Evolutionary conservation across 768 basidiomycete genomes (phyloP), one percentile per base, ranked within the genome.

Genomic region (Saitozyma podzolica): DNA sequence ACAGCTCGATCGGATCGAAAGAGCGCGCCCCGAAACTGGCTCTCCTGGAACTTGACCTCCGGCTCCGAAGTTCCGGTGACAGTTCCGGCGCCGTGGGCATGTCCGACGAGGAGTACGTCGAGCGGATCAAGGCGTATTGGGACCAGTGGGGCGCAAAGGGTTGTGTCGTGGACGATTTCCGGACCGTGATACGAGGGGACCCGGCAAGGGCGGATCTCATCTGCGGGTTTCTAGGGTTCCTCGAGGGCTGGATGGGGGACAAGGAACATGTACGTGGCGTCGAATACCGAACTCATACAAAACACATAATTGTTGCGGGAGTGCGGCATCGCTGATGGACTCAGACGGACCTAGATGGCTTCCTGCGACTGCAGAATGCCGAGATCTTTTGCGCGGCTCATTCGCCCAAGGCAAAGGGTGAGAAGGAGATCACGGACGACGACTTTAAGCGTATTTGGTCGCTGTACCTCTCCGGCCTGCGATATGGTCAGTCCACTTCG

Each of bases 11-110:
- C 48, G 74, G 69, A 1, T 3, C n/a, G 11, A 70, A 68, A 49
- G 78, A 79, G 60, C 51, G 78, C 51, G 65, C 78, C 5, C 76
- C 78, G 6, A 19, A 60, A 19, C 56, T 77, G 3, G 76, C 76
- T 4, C 54, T 63, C 11, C 64, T 79, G 16, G 73, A 72, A 40
- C 61, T 79, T n/a, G 61, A 69, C 45, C 19, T 20, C 5, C 56
- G 56, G 6, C 37, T 68, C 9, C 60, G 59, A 5, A 29, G 29
- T 29, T 29, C 5, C 5, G 29, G 29, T 5, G 29, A 2, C 29
- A 29, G 5, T 5, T 29, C 29, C 29, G 29, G 29, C 29, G 2
- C 29, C 29, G 29, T 29, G 29, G 29, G 29, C 29, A 39, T 64
- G 42, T 45, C 41, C 6, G 57, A 67, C 14, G 63, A 60, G 7